Conservation (phyloP, 176 grass and related monocot species). For the Lolium rigidum region DNA sequence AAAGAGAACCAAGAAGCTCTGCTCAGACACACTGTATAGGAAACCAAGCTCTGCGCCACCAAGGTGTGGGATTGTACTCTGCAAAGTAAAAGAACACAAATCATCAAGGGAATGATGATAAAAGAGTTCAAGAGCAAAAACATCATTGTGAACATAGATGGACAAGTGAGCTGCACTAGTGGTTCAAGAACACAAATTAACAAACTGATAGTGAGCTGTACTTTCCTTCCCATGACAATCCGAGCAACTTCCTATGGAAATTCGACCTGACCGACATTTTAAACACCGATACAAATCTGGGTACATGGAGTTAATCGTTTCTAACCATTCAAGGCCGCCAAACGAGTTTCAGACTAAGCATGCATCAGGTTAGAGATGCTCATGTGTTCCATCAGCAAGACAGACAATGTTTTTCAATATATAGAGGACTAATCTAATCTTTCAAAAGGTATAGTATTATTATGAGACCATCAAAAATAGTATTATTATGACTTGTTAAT, state of each 20-base stretch:
- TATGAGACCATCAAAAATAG: no score
- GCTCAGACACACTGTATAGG: slow-evolving; percentile 80
- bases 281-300: no score
- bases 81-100: slow-evolving; percentile 16
- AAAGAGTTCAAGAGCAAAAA: not conserved
- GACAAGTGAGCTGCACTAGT: not conserved
- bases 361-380: not conserved
- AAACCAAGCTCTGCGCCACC: slow-evolving; percentile 85
- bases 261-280: no score
- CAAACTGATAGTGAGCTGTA: not conserved
- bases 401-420: no score
- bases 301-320: no score
- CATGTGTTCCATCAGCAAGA: slow-evolving; percentile 23
- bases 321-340: no score
- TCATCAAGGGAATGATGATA: not conserved
- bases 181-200: not conserved
- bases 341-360: no score
- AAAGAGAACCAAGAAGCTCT: slow-evolving; percentile 93
- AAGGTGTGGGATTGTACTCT: slow-evolving; percentile 69
- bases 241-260: no score
- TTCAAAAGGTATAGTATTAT: no score
- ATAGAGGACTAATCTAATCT: no score
- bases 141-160: not conserved
- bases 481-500: no score
- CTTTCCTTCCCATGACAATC: no score